Base-by-base conservation (phyloP, 495 filamentous ascomycete genomes). In the Lophium mytilinum region DNA sequence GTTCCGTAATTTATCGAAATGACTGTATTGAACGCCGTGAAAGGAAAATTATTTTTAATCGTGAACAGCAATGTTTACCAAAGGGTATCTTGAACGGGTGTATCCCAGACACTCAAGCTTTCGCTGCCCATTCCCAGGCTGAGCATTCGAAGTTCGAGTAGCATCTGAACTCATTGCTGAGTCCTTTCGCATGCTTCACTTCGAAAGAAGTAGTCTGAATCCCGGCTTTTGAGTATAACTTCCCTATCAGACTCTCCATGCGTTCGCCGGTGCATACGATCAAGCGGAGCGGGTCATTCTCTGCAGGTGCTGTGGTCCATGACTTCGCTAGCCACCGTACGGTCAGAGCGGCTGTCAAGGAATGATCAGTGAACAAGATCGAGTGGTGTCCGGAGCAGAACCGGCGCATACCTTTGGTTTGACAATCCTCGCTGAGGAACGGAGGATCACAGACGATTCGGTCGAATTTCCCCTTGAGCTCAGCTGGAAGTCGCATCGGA, bases 81-180 rank as follows among this genome's bases (percentile, higher is more conserved):
- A 6, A 30, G 6, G 24, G 6, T 30, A 3, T 2, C 6, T 30
- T 6, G 6, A 6, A 30, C 24, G 2, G 2, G 24, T 30, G 24
- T 30, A 30, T 2, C 24, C 24, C 6, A 6, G 24, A 30, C 3
- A 30, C 6, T 48, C 45, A 48, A 14, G 17, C 2, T 33, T 18
- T 48, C 9, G 45, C 1, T 43, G 53, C 50, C 71, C 70, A 75
- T 17, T 58, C 72, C 80, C 87, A 85, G 1, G 56, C 66, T 8
- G 67, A 70, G 56, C 80, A 74, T 68, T 87, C 81, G 56, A 85
- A 90, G 58, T 87, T 88, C 4, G 86, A 80, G 57, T 88, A 90
- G 67, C 86, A 89, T 58, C 79, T 73, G 65, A 90, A 92, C 72
- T 86, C 85, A 65, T 92, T 92, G 65, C 83, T 84, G 41, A 92